A percentile compares a stretch with the other conserved stretches of the same genome.
Conservation (phyloP, 2,329 filamentous ascomycete species). For the Emericellopsis atlantica region DNA sequence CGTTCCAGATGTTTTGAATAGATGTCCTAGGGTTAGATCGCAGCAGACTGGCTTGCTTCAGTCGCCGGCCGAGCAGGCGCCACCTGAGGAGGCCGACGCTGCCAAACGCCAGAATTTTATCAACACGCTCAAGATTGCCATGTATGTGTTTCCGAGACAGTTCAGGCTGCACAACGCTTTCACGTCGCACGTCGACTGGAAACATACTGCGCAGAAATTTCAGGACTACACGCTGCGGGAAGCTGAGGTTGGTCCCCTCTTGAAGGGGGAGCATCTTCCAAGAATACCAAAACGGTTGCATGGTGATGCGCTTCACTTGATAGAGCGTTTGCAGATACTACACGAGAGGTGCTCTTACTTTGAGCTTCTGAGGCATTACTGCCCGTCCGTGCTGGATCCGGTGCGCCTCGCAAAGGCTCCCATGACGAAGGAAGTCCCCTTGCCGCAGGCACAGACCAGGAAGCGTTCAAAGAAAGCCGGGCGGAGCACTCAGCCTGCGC, state of each 20-base stretch:
- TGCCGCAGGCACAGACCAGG: neutral
- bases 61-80: neutral
- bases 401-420: neutral
- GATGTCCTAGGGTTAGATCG: conserved; percentile 28
- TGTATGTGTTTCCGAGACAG: conserved; percentile 87
- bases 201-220: conserved; percentile 58
- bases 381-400: conserved; percentile 35
- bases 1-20: conserved; percentile 64
- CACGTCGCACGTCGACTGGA: conserved; percentile 50
- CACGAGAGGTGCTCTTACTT: conserved; percentile 69
- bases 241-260: conserved; percentile 49
- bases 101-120: conserved; percentile 11
- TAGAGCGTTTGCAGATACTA: conserved; percentile 54
- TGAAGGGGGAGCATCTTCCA: conserved; percentile 4
- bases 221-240: conserved; percentile 82
- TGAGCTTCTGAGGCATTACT: conserved; percentile 71
- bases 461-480: neutral
- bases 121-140: conserved; percentile 62
- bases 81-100: neutral
- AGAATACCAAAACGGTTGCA: conserved; percentile 56
- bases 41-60: no score
- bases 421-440: conserved; percentile 4
- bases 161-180: conserved; percentile 92
- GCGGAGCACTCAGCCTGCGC: conserved; percentile 1
- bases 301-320: conserved; percentile 44